A percentile compares a stretch with the other conserved stretches of the same genome.
phyloP scores from a whole-genome alignment of 257 asterid genomes.

The Cynanchum wilfordii region DNA sequence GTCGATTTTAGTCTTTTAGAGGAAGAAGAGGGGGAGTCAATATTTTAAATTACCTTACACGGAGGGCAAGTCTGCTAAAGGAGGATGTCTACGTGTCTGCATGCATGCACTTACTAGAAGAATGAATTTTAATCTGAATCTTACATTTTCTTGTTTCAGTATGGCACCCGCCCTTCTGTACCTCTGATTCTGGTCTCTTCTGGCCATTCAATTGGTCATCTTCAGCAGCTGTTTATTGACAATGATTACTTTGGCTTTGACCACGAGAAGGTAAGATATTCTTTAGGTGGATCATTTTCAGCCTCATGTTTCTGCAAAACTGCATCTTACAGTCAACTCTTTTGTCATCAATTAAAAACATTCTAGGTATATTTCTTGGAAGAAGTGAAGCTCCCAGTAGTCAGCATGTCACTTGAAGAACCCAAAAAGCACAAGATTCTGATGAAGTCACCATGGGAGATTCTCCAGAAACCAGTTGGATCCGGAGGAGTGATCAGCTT shows the following conservation, averaged over 20 bases:
- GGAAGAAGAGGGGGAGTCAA: background rate
- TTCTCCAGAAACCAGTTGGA: slow-evolving; percentile 73
- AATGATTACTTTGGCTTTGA: slow-evolving; percentile 65
- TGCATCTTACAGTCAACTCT: background rate
- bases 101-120: background rate
- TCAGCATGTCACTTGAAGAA: slow-evolving; percentile 43
- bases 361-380: slow-evolving; percentile 79
- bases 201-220: slow-evolving; percentile 40
- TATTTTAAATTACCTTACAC: background rate
- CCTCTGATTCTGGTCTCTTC: slow-evolving; percentile 71
- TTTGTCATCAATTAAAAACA: slow-evolving; percentile 1
- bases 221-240: slow-evolving; percentile 49
- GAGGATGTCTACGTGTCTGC: background rate
- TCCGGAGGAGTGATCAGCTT: slow-evolving; percentile 68
- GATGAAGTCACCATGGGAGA: slow-evolving; percentile 94
- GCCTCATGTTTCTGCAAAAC: background rate
- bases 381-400: slow-evolving; percentile 88
- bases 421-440: slow-evolving; percentile 57
- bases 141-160: slow-evolving; percentile 44
- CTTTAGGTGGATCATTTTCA: background rate
- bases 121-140: slow-evolving; percentile 20
- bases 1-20: background rate
- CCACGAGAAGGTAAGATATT: slow-evolving; percentile 65
- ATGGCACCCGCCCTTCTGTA: slow-evolving; percentile 46
- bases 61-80: background rate